Evolutionary conservation across 192 early-diverging fungal species (phyloP).

Genomic region (Backusella morwellensis): DNA sequence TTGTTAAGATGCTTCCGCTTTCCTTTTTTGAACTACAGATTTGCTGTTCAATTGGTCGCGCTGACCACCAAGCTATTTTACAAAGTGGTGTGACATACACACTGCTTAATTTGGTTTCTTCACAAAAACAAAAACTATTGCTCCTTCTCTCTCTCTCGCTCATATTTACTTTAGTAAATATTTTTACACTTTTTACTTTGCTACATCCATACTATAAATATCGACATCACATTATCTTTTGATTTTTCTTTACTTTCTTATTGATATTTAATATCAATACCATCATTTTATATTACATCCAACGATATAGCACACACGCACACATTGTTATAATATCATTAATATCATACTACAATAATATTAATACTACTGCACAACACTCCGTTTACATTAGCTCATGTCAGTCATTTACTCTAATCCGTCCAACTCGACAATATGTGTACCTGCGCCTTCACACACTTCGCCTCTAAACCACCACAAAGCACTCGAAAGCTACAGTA

Average conservation of each 20-base stretch:
- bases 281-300: background rate
- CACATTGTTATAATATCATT: background rate
- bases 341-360: background rate
- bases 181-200: background rate
- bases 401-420: slow-evolving; percentile 42
- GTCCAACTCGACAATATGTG: slow-evolving; percentile 21
- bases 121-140: background rate
- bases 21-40: background rate
- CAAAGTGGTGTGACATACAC: background rate
- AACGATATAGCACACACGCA: too few relatives aligned
- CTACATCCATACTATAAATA: background rate
- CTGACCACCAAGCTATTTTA: background rate
- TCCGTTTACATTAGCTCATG: slow-evolving; percentile 64
- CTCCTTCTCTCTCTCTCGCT: background rate
- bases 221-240: background rate
- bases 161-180: background rate
- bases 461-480: background rate
- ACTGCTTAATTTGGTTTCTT: background rate
- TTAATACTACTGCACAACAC: slow-evolving; percentile 45
- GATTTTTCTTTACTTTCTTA: background rate
- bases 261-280: background rate
- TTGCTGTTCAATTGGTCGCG: background rate
- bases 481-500: background rate
- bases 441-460: background rate
- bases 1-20: background rate